Evolutionary conservation across 495 filamentous ascomycete species (phyloP).

Genomic region (Lasiosphaeriaceae sp.): DNA sequence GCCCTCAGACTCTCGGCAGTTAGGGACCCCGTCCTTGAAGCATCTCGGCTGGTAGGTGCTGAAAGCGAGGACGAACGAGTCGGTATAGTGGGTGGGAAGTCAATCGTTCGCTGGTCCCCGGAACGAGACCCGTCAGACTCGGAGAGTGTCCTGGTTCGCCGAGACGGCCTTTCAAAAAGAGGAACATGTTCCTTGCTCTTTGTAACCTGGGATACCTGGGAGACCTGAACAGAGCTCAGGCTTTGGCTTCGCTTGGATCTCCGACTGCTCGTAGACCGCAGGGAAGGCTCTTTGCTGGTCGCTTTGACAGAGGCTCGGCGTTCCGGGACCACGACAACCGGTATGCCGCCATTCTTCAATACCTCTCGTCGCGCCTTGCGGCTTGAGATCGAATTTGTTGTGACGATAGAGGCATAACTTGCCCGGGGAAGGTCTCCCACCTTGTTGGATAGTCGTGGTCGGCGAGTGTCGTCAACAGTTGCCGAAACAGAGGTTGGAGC

Average conservation of each 20-base stretch:
- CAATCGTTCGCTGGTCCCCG: slow-evolving; percentile 50
- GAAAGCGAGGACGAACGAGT: slow-evolving; percentile 63
- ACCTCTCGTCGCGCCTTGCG: slow-evolving; percentile 54
- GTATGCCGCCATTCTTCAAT: slow-evolving; percentile 52
- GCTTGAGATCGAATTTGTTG: slow-evolving; percentile 52
- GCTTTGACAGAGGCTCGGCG: slow-evolving; percentile 62
- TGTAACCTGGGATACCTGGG: slow-evolving; percentile 23
- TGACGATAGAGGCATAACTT: slow-evolving; percentile 58
- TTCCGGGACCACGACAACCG: slow-evolving; percentile 69
- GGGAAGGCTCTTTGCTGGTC: slow-evolving; percentile 41
- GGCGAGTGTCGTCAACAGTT: slow-evolving; percentile 20
- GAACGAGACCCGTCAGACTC: slow-evolving; percentile 43
- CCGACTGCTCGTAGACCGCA: slow-evolving; percentile 51
- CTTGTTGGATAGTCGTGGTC: slow-evolving; percentile 20
- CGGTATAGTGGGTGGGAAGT: slow-evolving; percentile 59
- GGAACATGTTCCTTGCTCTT: slow-evolving; percentile 31
- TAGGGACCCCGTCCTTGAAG: slow-evolving; percentile 60
- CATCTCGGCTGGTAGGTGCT: slow-evolving; percentile 65
- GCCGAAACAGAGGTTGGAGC: slow-evolving; percentile 31
- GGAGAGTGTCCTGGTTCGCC: slow-evolving; percentile 41
- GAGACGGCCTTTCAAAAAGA: slow-evolving; percentile 29
- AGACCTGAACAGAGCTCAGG: slow-evolving; percentile 38
- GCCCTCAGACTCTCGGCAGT: slow-evolving; percentile 63
- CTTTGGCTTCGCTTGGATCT: slow-evolving; percentile 44
- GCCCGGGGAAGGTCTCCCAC: slow-evolving; percentile 41